Conservation (phyloP, 2,329 filamentous ascomycete genomes). For the Bipolaris victoriae region DNA sequence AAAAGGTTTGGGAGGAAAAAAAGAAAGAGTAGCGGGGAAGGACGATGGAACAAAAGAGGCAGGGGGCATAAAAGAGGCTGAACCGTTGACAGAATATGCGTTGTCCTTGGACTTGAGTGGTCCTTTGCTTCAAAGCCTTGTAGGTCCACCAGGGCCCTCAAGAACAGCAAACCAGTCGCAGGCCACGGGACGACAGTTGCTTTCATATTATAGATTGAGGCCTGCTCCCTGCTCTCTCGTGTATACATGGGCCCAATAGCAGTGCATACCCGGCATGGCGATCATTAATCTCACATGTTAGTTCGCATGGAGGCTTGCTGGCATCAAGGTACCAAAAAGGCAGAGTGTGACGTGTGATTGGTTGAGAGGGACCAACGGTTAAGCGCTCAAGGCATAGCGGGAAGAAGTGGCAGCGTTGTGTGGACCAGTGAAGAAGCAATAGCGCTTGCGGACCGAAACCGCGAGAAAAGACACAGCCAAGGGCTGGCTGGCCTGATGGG, state of each 20-base stretch:
- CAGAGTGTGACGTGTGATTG: constrained; percentile 23
- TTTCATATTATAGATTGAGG: constrained; percentile 29
- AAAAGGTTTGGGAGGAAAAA: constrained; percentile 1
- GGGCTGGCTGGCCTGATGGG: constrained; percentile 16
- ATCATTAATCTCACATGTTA: constrained; percentile 28
- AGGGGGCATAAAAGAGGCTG: constrained; percentile 10
- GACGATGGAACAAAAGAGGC: constrained; percentile 8
- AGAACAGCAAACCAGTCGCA: constrained; percentile 28
- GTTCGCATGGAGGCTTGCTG: constrained; percentile 26
- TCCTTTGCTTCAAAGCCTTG: constrained; percentile 22
- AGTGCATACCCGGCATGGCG: constrained; percentile 19
- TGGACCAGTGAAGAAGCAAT: constrained; percentile 38
- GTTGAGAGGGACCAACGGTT: constrained; percentile 14
- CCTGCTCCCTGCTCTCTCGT: background rate
- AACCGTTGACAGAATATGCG: constrained; percentile 16
- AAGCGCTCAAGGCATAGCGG: constrained; percentile 30
- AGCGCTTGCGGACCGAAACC: constrained; percentile 40
- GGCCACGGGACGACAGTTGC: constrained; percentile 27
- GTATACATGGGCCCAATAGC: constrained; percentile 27
- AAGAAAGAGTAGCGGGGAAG: constrained; percentile 7
- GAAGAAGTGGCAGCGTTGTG: constrained; percentile 26
- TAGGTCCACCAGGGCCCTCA: constrained; percentile 26
- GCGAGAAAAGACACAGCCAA: constrained; percentile 1
- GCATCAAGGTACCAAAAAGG: constrained; percentile 18
- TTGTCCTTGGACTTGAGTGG: constrained; percentile 18